Percentiles rank a stretch among this genome's conserved stretches.
Evolutionary conservation across 352 stramenopile species (phyloP).

Genomic region (Pythium chondricola): DNA sequence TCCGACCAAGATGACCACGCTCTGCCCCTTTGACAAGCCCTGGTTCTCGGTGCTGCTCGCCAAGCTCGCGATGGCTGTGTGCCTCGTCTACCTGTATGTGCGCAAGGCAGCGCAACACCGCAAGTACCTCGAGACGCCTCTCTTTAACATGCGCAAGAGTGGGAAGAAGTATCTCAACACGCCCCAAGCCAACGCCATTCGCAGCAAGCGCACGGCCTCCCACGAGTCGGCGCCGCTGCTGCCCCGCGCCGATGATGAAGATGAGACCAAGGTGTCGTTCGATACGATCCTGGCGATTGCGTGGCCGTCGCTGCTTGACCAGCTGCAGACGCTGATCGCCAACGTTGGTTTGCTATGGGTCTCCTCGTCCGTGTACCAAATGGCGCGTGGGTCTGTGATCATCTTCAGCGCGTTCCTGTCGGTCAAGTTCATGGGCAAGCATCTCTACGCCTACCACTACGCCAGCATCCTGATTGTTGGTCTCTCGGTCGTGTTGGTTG

Average conservation of each 20-base stretch:
- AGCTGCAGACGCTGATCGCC: constrained; percentile 77
- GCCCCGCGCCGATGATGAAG: constrained; percentile 5
- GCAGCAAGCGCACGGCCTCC: constrained; percentile 2
- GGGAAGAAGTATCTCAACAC: constrained; percentile 55
- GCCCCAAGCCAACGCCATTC: constrained; percentile 28
- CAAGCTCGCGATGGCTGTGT: constrained; percentile 76
- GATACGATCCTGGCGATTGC: constrained; percentile 51
- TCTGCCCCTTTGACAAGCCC: constrained; percentile 76
- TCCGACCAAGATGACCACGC: constrained; percentile 23
- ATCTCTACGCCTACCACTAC: constrained; percentile 78
- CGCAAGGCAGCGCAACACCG: constrained; percentile 45
- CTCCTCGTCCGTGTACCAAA: constrained; percentile 85
- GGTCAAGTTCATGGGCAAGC: constrained; percentile 75
- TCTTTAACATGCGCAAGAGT: constrained; percentile 56
- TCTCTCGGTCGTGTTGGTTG: constrained; percentile 55
- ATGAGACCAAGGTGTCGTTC: constrained; percentile 24
- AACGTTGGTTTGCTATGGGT: constrained; percentile 84
- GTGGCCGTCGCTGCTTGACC: constrained; percentile 64
- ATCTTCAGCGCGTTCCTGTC: constrained; percentile 87
- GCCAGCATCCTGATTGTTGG: constrained; percentile 69
- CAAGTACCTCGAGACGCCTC: constrained; percentile 58
- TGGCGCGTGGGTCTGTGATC: constrained; percentile 85
- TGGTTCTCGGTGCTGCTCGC: constrained; percentile 80
- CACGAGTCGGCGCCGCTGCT: constrained; percentile 33
- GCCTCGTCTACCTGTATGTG: constrained; percentile 66